Base-by-base conservation (phyloP, 2,329 filamentous ascomycete species). In the Colletotrichum simmondsii region DNA sequence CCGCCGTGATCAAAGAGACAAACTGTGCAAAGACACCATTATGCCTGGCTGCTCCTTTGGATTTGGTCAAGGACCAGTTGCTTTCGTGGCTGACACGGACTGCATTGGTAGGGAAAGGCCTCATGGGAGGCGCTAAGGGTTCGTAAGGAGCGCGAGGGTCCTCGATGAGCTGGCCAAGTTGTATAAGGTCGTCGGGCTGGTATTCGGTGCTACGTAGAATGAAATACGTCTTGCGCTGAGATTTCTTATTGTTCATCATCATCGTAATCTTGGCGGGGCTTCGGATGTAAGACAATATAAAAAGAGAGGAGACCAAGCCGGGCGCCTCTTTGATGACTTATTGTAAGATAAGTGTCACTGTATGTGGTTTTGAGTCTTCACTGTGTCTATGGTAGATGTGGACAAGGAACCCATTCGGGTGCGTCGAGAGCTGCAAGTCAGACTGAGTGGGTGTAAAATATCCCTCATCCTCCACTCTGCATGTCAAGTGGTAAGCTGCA, bases 141-240 rank as follows among this genome's bases (percentile, higher is more conserved):
- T 58, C 57, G 32, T 68, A 68, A 8, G 65, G 65, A 5, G 24
- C 37, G n/a, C 24, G 42, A 8, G 57, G 65, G n/a, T 68, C 58
- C 24, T 56, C 37, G 57, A 68, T 68, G 57, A 68, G 65, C 65
- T 68, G 57, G 24, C 57, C 65, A n/a, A 68, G 42, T 14, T 61
- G 65, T 8, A 68, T 68, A 4, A 68, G 37, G 37, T 3, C n/a
- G 19, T 61, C 49, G 8, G 58, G 30, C 30, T 61, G 37, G 42
- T 68, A 61, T 28, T 61, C 30, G 6, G 42, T 68, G 10, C 19
- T 60, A 10, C 24, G 65, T 19, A 61, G 65, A n/a, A 68, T 61
- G 22, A 68, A 61, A 22, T 68, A 68, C 4, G 65, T 68, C 28
- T 53, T 67, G 46, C 24, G 37, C 24, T 52, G 32, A 3, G 57